Base-by-base conservation (phyloP, 768 basidiomycete genomes). In the Lactifluus echinatus region DNA sequence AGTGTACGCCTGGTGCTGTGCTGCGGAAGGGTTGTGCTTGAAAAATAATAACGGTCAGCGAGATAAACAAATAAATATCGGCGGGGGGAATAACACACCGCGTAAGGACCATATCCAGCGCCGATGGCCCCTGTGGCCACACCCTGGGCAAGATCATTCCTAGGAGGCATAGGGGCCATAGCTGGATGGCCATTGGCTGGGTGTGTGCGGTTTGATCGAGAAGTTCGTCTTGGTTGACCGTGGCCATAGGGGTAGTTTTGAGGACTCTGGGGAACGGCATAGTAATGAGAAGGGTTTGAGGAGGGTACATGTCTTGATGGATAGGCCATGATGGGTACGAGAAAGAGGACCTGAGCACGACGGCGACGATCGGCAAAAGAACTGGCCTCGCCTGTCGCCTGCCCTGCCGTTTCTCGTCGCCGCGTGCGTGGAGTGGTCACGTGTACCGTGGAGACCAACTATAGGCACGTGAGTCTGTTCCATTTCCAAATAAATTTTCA, bases 61-160 rank as follows among this genome's bases (percentile, higher is more conserved):
- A n/a, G n/a, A n/a, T n/a, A n/a, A n/a, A n/a, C n/a, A n/a, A n/a
- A n/a, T n/a, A n/a, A n/a, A n/a, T n/a, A n/a, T n/a, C n/a, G n/a
- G n/a, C n/a, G n/a, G 34, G 23, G 3, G 40, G 34, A 11, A 17
- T 24, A 40, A 64, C 70, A 52, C 63, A 91, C 89, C n/a, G 88
- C 84, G 73, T 92, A 92, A 24, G 90, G 90, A 11, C 90, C 90
- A 75, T 91, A 92, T 17, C 81, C 83, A 24, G 80, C 79, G 4
- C 90, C 90, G 66, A 93, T 87, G 33, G 75, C 74, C 8, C 89
- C 90, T 29, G 78, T 85, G 0, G 87, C 88, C n/a, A 92, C 88
- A 45, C 87, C 85, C 61, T 82, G 84, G 10, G 85, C 80, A 45
- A 87, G 83, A 21, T 81, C 81, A 50, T 75, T 62, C 76, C 77